A percentile compares a stretch with the other conserved stretches of the same genome.
phyloP scores from a whole-genome alignment of 78 protist species.

The Dictyostelium brefeldianum region DNA sequence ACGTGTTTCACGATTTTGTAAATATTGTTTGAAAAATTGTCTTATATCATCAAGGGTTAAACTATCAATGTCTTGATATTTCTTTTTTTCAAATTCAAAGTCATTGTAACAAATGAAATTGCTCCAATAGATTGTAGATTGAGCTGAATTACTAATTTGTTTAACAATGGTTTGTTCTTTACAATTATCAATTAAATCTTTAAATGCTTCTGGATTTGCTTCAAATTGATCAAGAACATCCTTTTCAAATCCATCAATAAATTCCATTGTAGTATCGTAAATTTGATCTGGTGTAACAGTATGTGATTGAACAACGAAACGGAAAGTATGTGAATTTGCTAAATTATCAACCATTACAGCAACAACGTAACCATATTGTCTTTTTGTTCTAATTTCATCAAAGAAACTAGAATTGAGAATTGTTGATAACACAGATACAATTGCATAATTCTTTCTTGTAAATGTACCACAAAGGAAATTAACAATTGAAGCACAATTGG shows the following conservation, averaged over 20 bases:
- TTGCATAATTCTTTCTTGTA: background rate
- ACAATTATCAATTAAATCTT: background rate
- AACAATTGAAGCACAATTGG: background rate
- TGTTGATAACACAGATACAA: background rate
- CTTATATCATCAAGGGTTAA: background rate
- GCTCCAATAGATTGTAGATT: background rate
- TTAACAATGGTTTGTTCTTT: background rate
- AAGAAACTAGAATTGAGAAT: background rate
- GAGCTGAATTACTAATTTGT: background rate
- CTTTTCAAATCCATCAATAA: background rate
- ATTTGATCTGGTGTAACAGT: conserved; percentile 10
- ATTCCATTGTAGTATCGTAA: background rate
- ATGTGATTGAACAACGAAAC: conserved; percentile 1
- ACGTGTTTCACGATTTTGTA: background rate
- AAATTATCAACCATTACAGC: background rate
- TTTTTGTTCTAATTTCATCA: conserved; percentile 44
- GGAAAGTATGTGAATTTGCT: background rate
- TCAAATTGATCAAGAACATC: background rate
- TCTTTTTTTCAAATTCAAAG: background rate
- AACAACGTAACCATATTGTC: conserved; percentile 71
- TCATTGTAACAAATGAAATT: background rate
- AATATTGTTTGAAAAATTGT: background rate
- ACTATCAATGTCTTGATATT: background rate
- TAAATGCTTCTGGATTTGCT: background rate
- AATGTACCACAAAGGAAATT: background rate